phyloP scores from a whole-genome alignment of 352 stramenopile species.

The Saprolegnia diclina region DNA sequence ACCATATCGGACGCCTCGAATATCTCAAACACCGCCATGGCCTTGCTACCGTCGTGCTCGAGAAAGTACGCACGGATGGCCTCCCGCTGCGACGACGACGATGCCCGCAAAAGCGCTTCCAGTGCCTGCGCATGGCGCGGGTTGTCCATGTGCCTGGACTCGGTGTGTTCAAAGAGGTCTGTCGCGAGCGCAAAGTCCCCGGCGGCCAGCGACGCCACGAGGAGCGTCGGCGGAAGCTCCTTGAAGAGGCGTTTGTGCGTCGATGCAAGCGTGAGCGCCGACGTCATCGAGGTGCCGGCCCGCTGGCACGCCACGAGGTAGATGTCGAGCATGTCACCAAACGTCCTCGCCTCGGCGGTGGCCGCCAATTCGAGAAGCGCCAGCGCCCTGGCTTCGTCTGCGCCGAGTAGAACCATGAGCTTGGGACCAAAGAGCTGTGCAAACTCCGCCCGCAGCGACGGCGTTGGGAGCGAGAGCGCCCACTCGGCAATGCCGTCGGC shows the following conservation, averaged over 20 bases:
- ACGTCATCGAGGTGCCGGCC: not conserved
- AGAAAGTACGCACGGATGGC: conserved; percentile 3
- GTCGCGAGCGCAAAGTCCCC: not conserved
- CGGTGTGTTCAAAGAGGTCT: not conserved
- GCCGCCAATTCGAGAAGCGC: not conserved
- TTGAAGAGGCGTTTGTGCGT: not conserved
- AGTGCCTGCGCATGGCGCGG: not conserved
- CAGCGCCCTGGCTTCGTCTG: not conserved
- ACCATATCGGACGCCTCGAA: not conserved
- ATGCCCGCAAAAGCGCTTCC: not conserved
- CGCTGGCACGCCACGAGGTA: not conserved
- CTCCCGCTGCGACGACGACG: not conserved
- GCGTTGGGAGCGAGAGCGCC: not conserved
- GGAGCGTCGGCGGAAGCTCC: not conserved
- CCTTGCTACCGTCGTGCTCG: not conserved
- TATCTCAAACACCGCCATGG: conserved; percentile 2
- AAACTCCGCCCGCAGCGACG: not conserved
- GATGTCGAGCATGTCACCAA: conserved; percentile 10
- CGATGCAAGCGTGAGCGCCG: not conserved
- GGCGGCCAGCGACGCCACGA: not conserved
- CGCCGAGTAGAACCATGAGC: not conserved
- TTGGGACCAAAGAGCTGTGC: not conserved
- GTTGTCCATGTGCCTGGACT: not conserved
- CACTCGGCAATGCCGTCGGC: not conserved
- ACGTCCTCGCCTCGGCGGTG: not conserved